Conservation (phyloP, 2,329 filamentous ascomycete species). For the Sarocladium strictum region DNA sequence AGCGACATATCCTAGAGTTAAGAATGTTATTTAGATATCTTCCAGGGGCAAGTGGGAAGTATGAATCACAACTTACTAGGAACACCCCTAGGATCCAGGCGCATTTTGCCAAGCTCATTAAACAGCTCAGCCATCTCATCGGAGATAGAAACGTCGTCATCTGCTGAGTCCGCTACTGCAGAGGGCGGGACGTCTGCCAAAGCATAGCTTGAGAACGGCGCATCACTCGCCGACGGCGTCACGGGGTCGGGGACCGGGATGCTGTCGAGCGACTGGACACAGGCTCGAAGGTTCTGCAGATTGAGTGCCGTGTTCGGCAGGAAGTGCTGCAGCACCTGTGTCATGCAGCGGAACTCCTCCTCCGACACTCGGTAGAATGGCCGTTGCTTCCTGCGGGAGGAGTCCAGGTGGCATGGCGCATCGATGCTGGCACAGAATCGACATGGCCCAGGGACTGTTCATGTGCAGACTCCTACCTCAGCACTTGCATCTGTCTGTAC, state of each 20-base stretch:
- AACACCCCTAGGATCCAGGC: conserved; percentile 1
- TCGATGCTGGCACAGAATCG: neutral
- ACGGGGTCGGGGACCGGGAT: neutral
- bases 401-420: conserved; percentile 1
- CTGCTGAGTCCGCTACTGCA: neutral
- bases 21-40: no score
- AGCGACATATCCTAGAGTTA: conserved; percentile 1
- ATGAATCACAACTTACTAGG: neutral
- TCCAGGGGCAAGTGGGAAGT: neutral
- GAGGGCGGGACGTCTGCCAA: neutral
- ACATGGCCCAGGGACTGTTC: conserved; percentile 3
- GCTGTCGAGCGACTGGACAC: neutral
- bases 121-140: conserved; percentile 2
- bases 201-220: neutral
- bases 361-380: conserved; percentile 6
- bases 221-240: conserved; percentile 1
- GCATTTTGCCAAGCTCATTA: neutral
- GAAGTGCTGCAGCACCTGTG: conserved; percentile 1
- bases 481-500: no score
- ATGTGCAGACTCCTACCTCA: no score
- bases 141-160: neutral
- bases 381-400: conserved; percentile 4
- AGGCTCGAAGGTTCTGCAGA: conserved; percentile 1
- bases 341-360: conserved; percentile 7
- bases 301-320: conserved; percentile 1